Percentiles rank a stretch among this genome's conserved stretches.
Conservation (phyloP, 805 yeast species). For the Candida pini region DNA sequence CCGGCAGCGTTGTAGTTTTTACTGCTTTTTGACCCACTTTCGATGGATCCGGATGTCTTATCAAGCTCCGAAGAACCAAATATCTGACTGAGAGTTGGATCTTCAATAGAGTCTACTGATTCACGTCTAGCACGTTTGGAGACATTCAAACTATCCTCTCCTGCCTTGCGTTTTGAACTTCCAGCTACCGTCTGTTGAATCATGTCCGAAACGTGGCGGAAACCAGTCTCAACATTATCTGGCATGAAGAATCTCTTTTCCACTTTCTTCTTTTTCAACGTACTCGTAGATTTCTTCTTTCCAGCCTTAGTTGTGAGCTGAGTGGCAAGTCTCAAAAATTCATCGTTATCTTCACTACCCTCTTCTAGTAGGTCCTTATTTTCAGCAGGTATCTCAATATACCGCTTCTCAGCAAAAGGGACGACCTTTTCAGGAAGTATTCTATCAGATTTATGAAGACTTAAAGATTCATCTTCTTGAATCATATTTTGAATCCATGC, state of each 20-base stretch:
- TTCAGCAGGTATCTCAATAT: slow-evolving; percentile 66
- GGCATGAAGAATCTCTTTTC: slow-evolving; percentile 63
- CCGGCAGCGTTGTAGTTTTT: too few species aligned
- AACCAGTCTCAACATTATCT: slow-evolving; percentile 62
- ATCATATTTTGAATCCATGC: slow-evolving; percentile 69
- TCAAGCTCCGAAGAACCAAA: slow-evolving; percentile 12
- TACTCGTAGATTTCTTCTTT: slow-evolving; percentile 18
- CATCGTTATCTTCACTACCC: slow-evolving; percentile 40
- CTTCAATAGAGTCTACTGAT: slow-evolving; percentile 13
- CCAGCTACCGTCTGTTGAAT: slow-evolving; percentile 24
- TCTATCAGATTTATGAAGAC: slow-evolving; percentile 48
- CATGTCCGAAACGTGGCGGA: slow-evolving; percentile 45
- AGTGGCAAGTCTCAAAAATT: slow-evolving; percentile 62
- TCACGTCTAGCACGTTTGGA: too few species aligned
- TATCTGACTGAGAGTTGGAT: slow-evolving; percentile 14
- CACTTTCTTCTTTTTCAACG: slow-evolving; percentile 9
- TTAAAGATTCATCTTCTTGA: slow-evolving; percentile 37
- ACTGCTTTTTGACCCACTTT: too few species aligned
- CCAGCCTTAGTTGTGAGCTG: slow-evolving; percentile 48
- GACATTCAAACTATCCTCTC: too few species aligned
- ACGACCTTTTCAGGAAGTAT: slow-evolving; percentile 54
- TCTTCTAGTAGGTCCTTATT: slow-evolving; percentile 47
- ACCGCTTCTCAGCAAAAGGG: slow-evolving; percentile 53
- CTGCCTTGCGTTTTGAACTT: too few species aligned
- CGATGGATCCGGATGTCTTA: too few species aligned